Evolutionary conservation across 352 stramenopile genomes (phyloP), one percentile per base, ranked within the genome.

Genomic region (Peronospora farinosa): DNA sequence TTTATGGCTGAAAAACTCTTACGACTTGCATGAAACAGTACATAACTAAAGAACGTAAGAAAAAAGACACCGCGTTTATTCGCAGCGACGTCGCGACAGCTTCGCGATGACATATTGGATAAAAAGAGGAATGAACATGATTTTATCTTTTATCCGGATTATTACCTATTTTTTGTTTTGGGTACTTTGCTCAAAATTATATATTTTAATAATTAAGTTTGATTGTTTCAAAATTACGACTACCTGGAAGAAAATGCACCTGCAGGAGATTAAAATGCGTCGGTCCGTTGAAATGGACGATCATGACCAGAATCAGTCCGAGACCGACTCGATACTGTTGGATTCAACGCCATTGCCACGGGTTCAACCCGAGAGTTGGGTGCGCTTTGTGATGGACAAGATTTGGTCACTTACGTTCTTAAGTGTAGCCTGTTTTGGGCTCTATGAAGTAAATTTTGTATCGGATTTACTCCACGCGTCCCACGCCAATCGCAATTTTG

Each of bases 1-100:
- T 91, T 91, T 50, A 91, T 86, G 38, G 76, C 74, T 17, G 80
- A 88, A 60, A 91, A 91, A 12, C 74, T 83, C 63, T 91, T 91
- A 40, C 80, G 69, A 45, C 66, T 78, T 19, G 76, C 76, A 43
- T 91, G 80, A 55, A 89, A 86, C 57, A 88, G 51, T 3, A 87
- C 78, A 54, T 88, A 89, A 63, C 78, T 89, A 51, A 85, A 74
- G 58, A 91, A 91, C 12, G 80, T 89, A 16, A 91, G 64, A 33
- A 71, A 41, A 46, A 91, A 88, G 23, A 80, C 74, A 37, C 71
- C 72, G 10, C 55, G 48, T 60, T 88, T 89, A 52, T 61, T 74
- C 13, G 75, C 73, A 23, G 52, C 55, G 3, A 59, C 23, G 32
- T 60, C 49, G 7, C 41, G 60, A 21, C 66, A 69, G n/a, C 59